Evolutionary conservation across 768 basidiomycete species (phyloP), one percentile per base, ranked within the genome.

Genomic region (Phanerochaete sordida): DNA sequence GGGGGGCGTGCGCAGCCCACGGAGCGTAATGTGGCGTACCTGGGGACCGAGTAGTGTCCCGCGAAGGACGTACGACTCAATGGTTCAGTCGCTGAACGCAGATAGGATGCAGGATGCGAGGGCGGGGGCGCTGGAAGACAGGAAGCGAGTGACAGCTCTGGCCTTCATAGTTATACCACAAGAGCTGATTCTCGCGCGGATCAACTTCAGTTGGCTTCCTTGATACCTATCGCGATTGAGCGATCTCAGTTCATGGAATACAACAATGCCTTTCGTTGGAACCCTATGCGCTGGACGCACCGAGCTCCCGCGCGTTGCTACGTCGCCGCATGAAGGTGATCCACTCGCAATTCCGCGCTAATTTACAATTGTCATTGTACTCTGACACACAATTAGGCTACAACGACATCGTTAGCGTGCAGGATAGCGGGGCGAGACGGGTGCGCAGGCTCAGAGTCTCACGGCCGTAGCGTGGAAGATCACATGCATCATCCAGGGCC

Each of bases 371-470:
- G 39, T 43, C 39, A 43, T 54, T 51, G 39, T 39, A 54, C 43
- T 54, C 37, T 28, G 51, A 43, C 23, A 54, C 33, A 54, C 53
- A 54, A 54, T 54, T 37, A 54, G 35, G 53, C 53, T 54, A 54
- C 53, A 43, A 33, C 5, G 33, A 33, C 28, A 23, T 27, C 7
- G 39, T 54, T 21, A 23, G 53, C 53, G 23, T 13, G 39, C 24
- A 15, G 11, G 23, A 39, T 43, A 19, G 19, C 39, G 19, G 19
- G 19, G 19, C 19, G 39, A n/a, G n/a, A 19, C 19, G 7, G 39
- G 19, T 9, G 19, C 19, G 19, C 39, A 43, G 39, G 11, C 19
- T 19, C 39, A 19, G 19, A 43, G 19, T 54, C 53, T 37, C 53
- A 54, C 53, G 53, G 35, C 16, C 5, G n/a, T 24, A 39, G 35